These are phyloP conservation scores for Colletotrichum chrysophilum DNA, from an alignment of 2,329 filamentous ascomycete genomes.

Conservation along the genomic window DNA sequence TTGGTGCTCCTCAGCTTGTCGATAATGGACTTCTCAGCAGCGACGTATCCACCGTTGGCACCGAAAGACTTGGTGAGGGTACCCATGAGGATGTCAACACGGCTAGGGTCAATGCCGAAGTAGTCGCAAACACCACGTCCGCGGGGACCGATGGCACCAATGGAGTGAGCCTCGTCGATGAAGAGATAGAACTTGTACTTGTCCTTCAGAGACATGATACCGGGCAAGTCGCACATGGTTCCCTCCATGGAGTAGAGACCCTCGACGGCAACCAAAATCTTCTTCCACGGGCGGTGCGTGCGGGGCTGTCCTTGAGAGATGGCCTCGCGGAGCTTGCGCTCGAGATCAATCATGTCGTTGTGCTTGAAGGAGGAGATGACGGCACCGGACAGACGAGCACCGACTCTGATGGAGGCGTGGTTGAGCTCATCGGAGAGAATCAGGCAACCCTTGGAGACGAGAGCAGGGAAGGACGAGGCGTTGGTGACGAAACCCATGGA, in stretches of 20 bases:
- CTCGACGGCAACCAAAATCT: constrained; percentile 95
- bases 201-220: constrained; percentile 83
- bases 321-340: constrained; percentile 84
- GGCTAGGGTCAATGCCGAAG: constrained; percentile 85
- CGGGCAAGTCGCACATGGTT: constrained; percentile 97
- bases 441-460: constrained; percentile 91
- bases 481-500: constrained; percentile 99
- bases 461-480: constrained; percentile 86
- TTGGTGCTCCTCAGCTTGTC: constrained; percentile 90
- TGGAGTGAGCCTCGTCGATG: constrained; percentile 94
- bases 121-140: constrained; percentile 97
- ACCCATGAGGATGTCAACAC: constrained; percentile 97
- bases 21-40: constrained; percentile 87
- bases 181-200: constrained; percentile 98
- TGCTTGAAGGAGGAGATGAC: constrained; percentile 98
- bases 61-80: constrained; percentile 98
- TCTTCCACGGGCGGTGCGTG: constrained; percentile 99
- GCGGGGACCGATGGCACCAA: constrained; percentile 87
- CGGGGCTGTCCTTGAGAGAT: constrained; percentile 97
- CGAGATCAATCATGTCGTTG: constrained; percentile 91
- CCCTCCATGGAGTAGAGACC: constrained; percentile 99
- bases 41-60: constrained; percentile 95
- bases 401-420: constrained; percentile 96
- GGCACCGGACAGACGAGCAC: constrained; percentile 90
- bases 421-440: constrained; percentile 98